Percentiles rank a stretch among this genome's conserved stretches.
These are phyloP conservation scores for Beauveria bassiana DNA, from an alignment of 2,329 filamentous ascomycete species.

Conservation along the genomic window DNA sequence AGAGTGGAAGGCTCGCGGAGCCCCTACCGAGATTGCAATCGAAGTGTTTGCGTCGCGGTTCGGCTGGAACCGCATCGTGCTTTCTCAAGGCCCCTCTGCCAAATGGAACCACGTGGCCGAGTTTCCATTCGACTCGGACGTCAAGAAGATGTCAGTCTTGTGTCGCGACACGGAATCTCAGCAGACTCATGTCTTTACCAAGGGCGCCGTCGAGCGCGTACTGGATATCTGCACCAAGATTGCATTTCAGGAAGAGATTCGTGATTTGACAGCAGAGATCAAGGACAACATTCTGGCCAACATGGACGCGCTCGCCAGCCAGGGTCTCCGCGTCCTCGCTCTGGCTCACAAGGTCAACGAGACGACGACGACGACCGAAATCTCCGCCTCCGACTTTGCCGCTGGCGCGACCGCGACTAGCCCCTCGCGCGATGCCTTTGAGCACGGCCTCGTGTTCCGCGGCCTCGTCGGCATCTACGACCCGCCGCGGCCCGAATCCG, in stretches of 20 bases:
- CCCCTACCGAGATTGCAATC: constrained; percentile 50
- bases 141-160: constrained; percentile 53
- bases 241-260: constrained; percentile 28
- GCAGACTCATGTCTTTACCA: constrained; percentile 42
- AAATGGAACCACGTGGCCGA: constrained; percentile 38
- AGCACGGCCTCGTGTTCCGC: constrained; percentile 52
- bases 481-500: constrained; percentile 56
- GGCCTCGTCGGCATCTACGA: constrained; percentile 62
- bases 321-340: constrained; percentile 59
- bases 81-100: constrained; percentile 17
- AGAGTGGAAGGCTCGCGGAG: constrained; percentile 37
- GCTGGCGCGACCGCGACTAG: not conserved
- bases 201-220: constrained; percentile 60
- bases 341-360: constrained; percentile 36
- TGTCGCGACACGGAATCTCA: constrained; percentile 28
- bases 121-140: constrained; percentile 49
- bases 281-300: constrained; percentile 50
- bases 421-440: constrained; percentile 24
- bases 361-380: not conserved
- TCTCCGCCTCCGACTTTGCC: constrained; percentile 23
- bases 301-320: constrained; percentile 57
- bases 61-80: constrained; percentile 28
- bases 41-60: constrained; percentile 51
- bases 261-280: constrained; percentile 27
- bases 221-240: constrained; percentile 50